A percentile compares a stretch with the other conserved stretches of the same genome.
These are phyloP conservation scores for Paraurostyla sp. DNA, from an alignment of 73 alveolate genomes.

Conservation along the genomic window DNA sequence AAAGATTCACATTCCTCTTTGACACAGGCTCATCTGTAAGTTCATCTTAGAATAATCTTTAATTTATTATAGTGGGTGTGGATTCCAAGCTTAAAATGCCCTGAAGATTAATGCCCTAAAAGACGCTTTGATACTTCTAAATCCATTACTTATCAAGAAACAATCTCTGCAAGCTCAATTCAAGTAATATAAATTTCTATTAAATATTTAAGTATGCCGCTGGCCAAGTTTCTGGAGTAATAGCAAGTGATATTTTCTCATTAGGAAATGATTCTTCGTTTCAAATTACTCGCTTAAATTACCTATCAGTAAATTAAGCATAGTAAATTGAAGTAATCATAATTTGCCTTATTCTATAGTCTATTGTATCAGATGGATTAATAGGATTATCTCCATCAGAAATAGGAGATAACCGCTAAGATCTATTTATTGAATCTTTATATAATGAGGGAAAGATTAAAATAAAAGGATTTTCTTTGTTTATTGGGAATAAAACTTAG, in stretches of 20 bases:
- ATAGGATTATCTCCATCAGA: background rate
- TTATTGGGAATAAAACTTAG: background rate
- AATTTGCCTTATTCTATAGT: no score
- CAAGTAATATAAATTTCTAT: background rate
- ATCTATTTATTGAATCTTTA: background rate
- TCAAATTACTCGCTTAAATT: no score
- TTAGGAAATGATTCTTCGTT: no score
- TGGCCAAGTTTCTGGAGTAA: no score
- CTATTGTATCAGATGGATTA: slow-evolving; percentile 28
- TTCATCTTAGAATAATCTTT: background rate
- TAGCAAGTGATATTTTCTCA: no score
- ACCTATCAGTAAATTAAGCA: no score
- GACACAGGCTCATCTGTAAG: slow-evolving; percentile 36
- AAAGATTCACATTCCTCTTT: background rate
- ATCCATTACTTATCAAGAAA: background rate
- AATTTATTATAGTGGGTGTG: slow-evolving; percentile 7
- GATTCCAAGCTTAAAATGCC: background rate
- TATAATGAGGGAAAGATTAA: background rate
- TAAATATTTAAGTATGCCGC: slow-evolving; percentile 5
- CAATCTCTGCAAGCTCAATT: background rate
- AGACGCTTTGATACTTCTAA: background rate
- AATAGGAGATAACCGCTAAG: background rate
- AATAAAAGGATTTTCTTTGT: background rate
- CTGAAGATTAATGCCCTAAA: background rate
- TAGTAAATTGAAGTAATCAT: no score